These are phyloP conservation scores for Aquilaria agallochum DNA, from an alignment of 441 rosid species.

Conservation along the genomic window DNA sequence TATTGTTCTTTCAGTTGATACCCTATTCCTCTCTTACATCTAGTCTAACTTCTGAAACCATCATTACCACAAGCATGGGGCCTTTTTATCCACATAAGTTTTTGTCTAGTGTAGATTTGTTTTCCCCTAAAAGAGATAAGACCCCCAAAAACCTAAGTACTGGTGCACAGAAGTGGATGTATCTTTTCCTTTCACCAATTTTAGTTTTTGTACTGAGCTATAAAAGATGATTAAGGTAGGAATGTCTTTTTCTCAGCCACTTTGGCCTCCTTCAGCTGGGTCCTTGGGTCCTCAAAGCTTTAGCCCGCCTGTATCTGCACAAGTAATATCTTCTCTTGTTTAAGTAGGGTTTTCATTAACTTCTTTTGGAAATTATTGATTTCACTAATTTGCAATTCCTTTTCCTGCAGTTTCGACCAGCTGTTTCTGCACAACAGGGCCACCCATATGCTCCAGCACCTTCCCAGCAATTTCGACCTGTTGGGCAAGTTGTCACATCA, in stretches of 20 bases:
- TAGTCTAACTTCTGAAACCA: not conserved
- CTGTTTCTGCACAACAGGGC: slow-evolving; percentile 58
- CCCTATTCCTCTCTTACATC: no score
- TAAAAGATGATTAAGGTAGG: slow-evolving; percentile 10
- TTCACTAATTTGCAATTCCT: slow-evolving; percentile 10
- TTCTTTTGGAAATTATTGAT: slow-evolving; percentile 1
- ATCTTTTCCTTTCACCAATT: slow-evolving; percentile 1
- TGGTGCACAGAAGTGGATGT: slow-evolving; percentile 1
- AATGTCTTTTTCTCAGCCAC: slow-evolving; percentile 16
- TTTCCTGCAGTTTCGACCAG: slow-evolving; percentile 63
- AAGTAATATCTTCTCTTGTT: slow-evolving; percentile 15
- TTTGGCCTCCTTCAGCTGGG: slow-evolving; percentile 34
- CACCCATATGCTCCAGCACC: slow-evolving; percentile 57
- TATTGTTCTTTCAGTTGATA: no score
- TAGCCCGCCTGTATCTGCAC: slow-evolving; percentile 20
- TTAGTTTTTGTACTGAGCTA: slow-evolving; percentile 5
- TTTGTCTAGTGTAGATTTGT: not conserved
- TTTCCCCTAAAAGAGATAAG: not conserved
- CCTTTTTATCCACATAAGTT: not conserved
- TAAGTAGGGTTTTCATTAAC: slow-evolving; percentile 2
- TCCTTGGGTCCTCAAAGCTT: slow-evolving; percentile 31
- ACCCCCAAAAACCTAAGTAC: not conserved
- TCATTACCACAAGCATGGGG: slow-evolving; percentile 1
- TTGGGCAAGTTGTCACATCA: slow-evolving; percentile 59
- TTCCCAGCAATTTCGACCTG: slow-evolving; percentile 73